Conservation (phyloP, 768 basidiomycete species). For the Naganishia vaughanmartiniae region DNA sequence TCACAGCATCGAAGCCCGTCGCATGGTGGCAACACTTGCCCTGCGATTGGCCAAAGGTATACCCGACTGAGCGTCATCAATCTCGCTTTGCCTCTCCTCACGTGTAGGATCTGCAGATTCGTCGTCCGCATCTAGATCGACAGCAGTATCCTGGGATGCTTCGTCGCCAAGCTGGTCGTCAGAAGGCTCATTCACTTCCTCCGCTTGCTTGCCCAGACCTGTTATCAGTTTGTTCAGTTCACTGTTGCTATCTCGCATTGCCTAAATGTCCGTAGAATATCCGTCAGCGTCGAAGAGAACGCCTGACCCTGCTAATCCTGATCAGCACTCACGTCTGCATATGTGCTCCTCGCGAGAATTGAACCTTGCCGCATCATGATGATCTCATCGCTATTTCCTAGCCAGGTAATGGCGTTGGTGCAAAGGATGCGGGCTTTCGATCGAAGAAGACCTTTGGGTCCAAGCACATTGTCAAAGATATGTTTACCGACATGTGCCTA, state of each 20-base stretch:
- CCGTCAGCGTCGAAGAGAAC: neutral
- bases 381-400: constrained; percentile 72
- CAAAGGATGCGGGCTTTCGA: constrained; percentile 80
- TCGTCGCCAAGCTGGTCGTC: constrained; percentile 32
- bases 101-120: constrained; percentile 25
- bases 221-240: constrained; percentile 69
- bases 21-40: constrained; percentile 42
- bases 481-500: constrained; percentile 46
- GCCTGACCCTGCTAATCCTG: neutral
- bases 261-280: constrained; percentile 23
- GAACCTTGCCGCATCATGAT: constrained; percentile 75
- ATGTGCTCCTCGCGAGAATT: constrained; percentile 72
- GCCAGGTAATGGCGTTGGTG: constrained; percentile 82
- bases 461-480: constrained; percentile 72
- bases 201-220: constrained; percentile 50
- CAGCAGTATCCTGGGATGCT: constrained; percentile 32
- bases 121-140: constrained; percentile 38
- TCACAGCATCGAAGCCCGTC: constrained; percentile 47
- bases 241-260: constrained; percentile 61
- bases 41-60: constrained; percentile 43
- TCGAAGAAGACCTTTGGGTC: constrained; percentile 75
- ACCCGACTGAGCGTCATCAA: constrained; percentile 38
- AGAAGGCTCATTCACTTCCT: constrained; percentile 24
- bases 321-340: constrained; percentile 55
- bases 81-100: constrained; percentile 32